Evolutionary conservation across 2,329 filamentous ascomycete genomes (phyloP), one percentile per base, ranked within the genome.

Genomic region (Colletotrichum sp.): DNA sequence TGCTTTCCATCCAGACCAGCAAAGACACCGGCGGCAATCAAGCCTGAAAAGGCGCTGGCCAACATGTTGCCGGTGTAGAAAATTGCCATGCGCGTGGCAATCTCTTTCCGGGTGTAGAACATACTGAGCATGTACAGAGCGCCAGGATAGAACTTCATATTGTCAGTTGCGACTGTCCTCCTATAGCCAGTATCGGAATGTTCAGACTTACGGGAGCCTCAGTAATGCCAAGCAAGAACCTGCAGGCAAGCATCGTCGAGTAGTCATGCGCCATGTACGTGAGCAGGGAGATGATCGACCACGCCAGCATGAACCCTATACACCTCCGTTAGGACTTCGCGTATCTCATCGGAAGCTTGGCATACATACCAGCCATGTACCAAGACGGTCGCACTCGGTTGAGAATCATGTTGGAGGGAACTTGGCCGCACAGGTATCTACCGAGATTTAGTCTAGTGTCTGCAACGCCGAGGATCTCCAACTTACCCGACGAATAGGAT

Each of bases 41-140:
- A 82, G 3, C 85, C 86, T 0, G 86, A 87, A 70, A 88, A 82
- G 36, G 87, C 85, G 72, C 86, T 86, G 5, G 85, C 86, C 66
- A 87, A 83, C 16, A 84, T 85, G 72, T 86, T 86, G 18, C 86
- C 86, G 12, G 85, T 86, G 78, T 87, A 86, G 79, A 86, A 84
- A 25, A 87, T 81, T 9, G 84, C 86, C 79, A 87, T 88, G 2
- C 86, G 82, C 32, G 65, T 48, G 5, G 77, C 74, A 5, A 76
- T 28, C 7, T 78, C 77, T 28, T 77, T 74, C 5, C 76, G 43
- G 4, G 77, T 77, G 52, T 78, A 78, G 34, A 77, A 78, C 70
- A 76, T 76, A 22, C 62, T 70, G 48, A 77, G 73, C 76, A 77
- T 77, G 18, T 77, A 78, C 1, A 78, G 43, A 2, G 75, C 77